phyloP scores from a whole-genome alignment of 1,284 basidiomycete species.

The Sparassis latifolia region DNA sequence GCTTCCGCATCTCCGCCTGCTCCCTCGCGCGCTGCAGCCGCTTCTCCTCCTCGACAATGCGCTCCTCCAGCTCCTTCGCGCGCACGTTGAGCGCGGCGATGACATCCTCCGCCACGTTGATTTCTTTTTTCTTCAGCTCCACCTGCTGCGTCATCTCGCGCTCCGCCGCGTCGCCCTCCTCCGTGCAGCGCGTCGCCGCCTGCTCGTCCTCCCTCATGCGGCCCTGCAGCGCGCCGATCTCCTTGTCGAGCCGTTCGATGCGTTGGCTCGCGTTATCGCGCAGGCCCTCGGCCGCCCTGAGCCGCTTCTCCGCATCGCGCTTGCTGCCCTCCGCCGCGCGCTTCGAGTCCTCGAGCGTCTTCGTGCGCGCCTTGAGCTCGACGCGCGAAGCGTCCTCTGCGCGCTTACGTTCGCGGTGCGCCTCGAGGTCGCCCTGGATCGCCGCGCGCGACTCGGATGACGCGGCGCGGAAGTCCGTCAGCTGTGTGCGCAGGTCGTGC shows the following conservation, averaged over 20 bases:
- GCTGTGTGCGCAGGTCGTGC: constrained; percentile 70
- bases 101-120: constrained; percentile 66
- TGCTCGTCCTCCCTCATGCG: constrained; percentile 46
- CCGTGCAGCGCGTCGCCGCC: constrained; percentile 41
- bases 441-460: constrained; percentile 57
- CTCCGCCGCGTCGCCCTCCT: constrained; percentile 34
- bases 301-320: constrained; percentile 83
- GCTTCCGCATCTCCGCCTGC: constrained; percentile 40
- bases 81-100: constrained; percentile 28
- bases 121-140: constrained; percentile 57
- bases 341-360: constrained; percentile 82
- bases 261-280: constrained; percentile 61
- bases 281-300: constrained; percentile 62
- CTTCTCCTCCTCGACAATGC: constrained; percentile 42
- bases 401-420: constrained; percentile 71
- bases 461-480: constrained; percentile 59
- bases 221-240: constrained; percentile 58
- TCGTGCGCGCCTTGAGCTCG: constrained; percentile 78
- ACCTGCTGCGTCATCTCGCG: constrained; percentile 42
- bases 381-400: constrained; percentile 76
- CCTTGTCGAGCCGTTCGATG: constrained; percentile 60
- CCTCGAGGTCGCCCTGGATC: constrained; percentile 70
- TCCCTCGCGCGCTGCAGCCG: constrained; percentile 44
- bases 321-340: constrained; percentile 74
- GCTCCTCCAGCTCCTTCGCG: constrained; percentile 32